A percentile compares a stretch with the other conserved stretches of the same genome.
Evolutionary conservation across 2,329 filamentous ascomycete genomes (phyloP).

Genomic region (Arthrinium phaeospermum): DNA sequence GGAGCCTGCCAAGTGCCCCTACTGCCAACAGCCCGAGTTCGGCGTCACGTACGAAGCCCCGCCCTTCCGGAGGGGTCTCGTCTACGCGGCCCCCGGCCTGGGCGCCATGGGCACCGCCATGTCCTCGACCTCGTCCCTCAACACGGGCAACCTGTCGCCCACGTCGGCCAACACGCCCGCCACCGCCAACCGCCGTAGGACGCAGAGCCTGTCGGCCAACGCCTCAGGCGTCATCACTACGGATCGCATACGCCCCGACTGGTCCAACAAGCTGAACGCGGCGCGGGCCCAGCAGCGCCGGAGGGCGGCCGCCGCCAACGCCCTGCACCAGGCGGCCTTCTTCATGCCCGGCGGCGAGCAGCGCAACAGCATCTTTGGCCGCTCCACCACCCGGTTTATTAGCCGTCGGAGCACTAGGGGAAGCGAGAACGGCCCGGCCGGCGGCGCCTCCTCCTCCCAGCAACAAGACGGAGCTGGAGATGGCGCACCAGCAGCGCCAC

Average conservation of each 20-base stretch:
- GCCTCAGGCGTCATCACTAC: constrained; percentile 90
- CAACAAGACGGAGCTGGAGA: not conserved
- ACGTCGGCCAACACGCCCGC: constrained; percentile 40
- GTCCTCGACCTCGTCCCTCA: constrained; percentile 84
- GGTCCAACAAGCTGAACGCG: constrained; percentile 86
- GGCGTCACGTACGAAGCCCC: constrained; percentile 94
- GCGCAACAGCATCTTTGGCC: constrained; percentile 56
- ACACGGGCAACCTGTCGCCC: constrained; percentile 57
- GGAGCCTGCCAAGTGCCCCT: constrained; percentile 90
- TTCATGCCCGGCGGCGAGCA: constrained; percentile 72
- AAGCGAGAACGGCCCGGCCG: too few relatives aligned
- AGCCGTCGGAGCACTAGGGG: constrained; percentile 53
- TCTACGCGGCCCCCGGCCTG: constrained; percentile 63
- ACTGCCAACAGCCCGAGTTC: constrained; percentile 93
- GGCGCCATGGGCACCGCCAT: constrained; percentile 71
- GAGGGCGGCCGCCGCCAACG: constrained; percentile 89
- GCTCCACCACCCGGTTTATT: constrained; percentile 53
- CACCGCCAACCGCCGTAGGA: constrained; percentile 50
- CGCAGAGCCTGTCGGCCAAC: constrained; percentile 75
- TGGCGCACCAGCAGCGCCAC: too few relatives aligned
- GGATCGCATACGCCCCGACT: constrained; percentile 90
- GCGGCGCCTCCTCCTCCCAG: constrained; percentile 21
- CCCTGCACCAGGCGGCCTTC: constrained; percentile 93
- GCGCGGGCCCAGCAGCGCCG: constrained; percentile 85
- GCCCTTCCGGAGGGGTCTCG: constrained; percentile 82